These are phyloP conservation scores for Melastoma malabathricum DNA, from an alignment of 345 rosid species.

Conservation along the genomic window DNA sequence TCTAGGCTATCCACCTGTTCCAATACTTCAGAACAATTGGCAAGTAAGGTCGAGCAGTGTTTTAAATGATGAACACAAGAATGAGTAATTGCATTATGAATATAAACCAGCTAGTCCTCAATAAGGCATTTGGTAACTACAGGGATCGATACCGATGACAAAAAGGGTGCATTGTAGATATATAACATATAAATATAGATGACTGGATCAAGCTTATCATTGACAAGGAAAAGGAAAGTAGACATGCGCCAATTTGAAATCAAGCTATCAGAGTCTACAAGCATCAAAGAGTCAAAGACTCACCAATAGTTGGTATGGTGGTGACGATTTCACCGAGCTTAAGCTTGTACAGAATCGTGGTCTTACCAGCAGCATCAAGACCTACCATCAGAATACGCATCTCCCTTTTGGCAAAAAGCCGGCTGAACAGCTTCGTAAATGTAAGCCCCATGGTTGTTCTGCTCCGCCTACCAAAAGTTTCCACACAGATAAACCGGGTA, in stretches of 20 bases:
- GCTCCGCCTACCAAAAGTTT: background rate
- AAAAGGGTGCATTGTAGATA: no score
- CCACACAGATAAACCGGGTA: background rate
- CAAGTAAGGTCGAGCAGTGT: no score
- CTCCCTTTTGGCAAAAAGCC: slow-evolving; percentile 66
- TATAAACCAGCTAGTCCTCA: no score
- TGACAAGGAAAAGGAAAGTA: background rate
- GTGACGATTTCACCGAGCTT: slow-evolving; percentile 83
- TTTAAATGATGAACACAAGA: no score
- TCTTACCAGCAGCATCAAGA: slow-evolving; percentile 82
- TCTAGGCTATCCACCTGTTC: no score
- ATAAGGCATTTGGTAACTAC: no score
- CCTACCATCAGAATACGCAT: slow-evolving; percentile 82
- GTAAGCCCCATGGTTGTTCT: slow-evolving; percentile 40
- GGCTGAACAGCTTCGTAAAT: slow-evolving; percentile 56
- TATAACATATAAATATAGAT: no score
- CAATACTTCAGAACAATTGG: no score
- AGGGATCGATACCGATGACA: no score
- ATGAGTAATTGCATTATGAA: no score
- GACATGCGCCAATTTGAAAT: background rate
- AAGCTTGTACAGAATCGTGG: slow-evolving; percentile 70
- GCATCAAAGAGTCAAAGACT: slow-evolving; percentile 17
- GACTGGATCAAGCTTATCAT: no score
- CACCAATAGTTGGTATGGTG: slow-evolving; percentile 73
- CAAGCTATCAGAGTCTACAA: background rate